phyloP scores from a whole-genome alignment of 306 rosid species.

The Pterocarpus macrocarpus region DNA sequence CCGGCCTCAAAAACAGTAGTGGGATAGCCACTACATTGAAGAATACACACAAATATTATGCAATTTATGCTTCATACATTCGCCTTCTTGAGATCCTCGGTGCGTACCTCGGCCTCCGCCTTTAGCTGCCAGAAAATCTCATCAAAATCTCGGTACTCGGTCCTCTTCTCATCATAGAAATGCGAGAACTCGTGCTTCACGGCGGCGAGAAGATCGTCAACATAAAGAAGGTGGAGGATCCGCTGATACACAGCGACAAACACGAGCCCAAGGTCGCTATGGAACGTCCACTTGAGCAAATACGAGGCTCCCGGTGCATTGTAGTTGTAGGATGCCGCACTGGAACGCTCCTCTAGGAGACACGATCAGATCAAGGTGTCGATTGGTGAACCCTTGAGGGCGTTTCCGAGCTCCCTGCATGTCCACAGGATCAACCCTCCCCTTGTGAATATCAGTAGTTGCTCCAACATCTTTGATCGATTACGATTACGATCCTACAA shows the following conservation, averaged over 20 bases:
- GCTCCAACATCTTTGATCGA: slow-evolving; percentile 76
- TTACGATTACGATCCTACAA: background rate
- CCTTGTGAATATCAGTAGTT: slow-evolving; percentile 86
- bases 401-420: slow-evolving; percentile 83
- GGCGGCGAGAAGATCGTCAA: slow-evolving; percentile 81
- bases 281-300: slow-evolving; percentile 95
- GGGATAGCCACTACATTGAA: background rate
- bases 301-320: slow-evolving; percentile 87
- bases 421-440: slow-evolving; percentile 97
- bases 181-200: slow-evolving; percentile 77
- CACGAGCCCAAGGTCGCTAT: slow-evolving; percentile 86
- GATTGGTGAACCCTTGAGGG: slow-evolving; percentile 89
- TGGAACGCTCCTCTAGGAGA: slow-evolving; percentile 92
- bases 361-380: slow-evolving; percentile 93
- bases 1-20: background rate
- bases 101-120: slow-evolving; percentile 88
- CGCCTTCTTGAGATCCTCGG: slow-evolving; percentile 79
- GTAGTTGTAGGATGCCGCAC: slow-evolving; percentile 81
- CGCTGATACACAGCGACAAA: slow-evolving; percentile 92
- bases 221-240: slow-evolving; percentile 83
- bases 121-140: slow-evolving; percentile 71
- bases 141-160: slow-evolving; percentile 72
- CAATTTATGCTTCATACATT: slow-evolving; percentile 38
- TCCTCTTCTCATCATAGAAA: slow-evolving; percentile 73
- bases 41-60: background rate